Base-by-base conservation (phyloP, 2,329 filamentous ascomycete genomes). In the Pseudocercospora fuligena region DNA sequence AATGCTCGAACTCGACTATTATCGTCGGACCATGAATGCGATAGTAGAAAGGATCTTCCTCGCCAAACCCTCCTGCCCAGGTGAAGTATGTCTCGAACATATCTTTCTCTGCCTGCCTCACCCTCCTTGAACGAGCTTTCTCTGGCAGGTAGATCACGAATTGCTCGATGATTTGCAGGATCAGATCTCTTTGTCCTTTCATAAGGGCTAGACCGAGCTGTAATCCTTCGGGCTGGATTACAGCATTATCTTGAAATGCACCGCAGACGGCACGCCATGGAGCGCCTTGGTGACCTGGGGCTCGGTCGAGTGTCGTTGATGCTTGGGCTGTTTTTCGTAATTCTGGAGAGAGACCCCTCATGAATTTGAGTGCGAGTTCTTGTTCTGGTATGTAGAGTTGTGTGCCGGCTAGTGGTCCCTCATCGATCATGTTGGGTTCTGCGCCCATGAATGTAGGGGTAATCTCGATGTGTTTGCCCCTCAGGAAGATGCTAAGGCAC, bases 151-250 rank as follows among this genome's bases (percentile, higher is more conserved):
- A 54, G 12, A 54, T 54, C 12, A 54, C 31, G 51, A 54, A 54
- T 16, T 54, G 51, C 25, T 54, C 51, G 14, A 54, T 54, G 25
- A 54, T 54, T 31, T 54, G 21, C 25, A 54, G 51, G 12, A 54
- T 31, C 12, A n/a, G 51, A 31, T 54, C 49, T 54, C 51, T 25
- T 29, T 54, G 51, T n/a, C 31, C 51, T 49, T 49, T 49, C 46
- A 49, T 49, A 6, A 49, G 46, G 23, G 46, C 46, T 54, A 29
- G 51, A n/a, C 51, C 51, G 25, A 31, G 51, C 25, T 31, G 49
- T 23, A 53, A 11, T 19, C 49, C 23, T 53, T 53, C 49, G n/a
- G 12, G 23, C 6, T 19, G 49, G n/a, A 53, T 27, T 8, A 53
- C 25, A 16, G 19, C 19, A 11, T 53, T 29, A 11, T 53, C 49